Percentiles rank a stretch among this genome's conserved stretches.
phyloP scores from a whole-genome alignment of 2,329 filamentous ascomycete genomes.

The Monosporascus sp. region DNA sequence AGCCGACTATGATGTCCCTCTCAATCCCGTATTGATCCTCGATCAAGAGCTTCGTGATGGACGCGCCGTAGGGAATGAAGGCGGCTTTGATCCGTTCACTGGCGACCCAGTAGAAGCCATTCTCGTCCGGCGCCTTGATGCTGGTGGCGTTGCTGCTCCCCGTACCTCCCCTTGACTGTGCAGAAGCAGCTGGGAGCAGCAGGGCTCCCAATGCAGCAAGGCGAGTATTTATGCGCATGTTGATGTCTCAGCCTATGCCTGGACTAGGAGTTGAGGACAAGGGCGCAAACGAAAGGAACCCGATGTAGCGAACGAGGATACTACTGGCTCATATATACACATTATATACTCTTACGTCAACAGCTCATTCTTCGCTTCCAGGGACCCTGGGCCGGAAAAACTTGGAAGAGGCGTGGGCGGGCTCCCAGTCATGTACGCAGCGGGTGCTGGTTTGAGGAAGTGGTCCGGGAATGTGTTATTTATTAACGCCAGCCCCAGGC shows the following conservation, averaged over 20 bases:
- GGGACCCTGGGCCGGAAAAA: constrained; percentile 9
- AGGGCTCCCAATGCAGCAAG: constrained; percentile 24
- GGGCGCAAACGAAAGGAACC: background rate
- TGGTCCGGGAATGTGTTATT: background rate
- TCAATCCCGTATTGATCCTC: constrained; percentile 62
- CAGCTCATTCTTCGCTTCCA: constrained; percentile 9
- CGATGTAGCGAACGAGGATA: background rate
- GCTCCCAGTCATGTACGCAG: background rate
- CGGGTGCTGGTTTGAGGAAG: background rate
- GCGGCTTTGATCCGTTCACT: constrained; percentile 60
- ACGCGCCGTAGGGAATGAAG: constrained; percentile 72
- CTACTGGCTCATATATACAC: background rate
- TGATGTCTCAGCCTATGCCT: background rate
- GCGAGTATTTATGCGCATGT: constrained; percentile 23
- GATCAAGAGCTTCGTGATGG: constrained; percentile 66
- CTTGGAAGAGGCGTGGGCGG: constrained; percentile 3
- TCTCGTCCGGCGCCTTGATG: constrained; percentile 40
- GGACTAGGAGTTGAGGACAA: background rate
- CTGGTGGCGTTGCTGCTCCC: constrained; percentile 13
- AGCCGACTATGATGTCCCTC: constrained; percentile 68
- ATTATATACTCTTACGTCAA: background rate
- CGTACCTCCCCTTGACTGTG: constrained; percentile 18
- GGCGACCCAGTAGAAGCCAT: constrained; percentile 68
- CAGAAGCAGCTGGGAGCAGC: constrained; percentile 25
- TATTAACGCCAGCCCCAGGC: background rate